These are phyloP conservation scores for Dryadomyces quercivorus DNA, from an alignment of 2,329 filamentous ascomycete species.

Conservation along the genomic window DNA sequence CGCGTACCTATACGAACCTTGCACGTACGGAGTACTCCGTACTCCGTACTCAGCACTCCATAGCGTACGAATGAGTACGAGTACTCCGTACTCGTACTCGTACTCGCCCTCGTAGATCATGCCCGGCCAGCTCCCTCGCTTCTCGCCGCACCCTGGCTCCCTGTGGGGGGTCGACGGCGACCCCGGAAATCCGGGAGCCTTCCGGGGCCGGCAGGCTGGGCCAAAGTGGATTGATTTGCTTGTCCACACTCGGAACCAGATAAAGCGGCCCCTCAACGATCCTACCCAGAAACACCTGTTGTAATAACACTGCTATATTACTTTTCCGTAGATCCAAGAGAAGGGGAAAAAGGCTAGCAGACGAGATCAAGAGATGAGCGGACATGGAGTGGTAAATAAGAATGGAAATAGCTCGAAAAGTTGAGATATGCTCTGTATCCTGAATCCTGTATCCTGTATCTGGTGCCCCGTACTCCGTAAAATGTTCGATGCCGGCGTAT, in stretches of 20 bases:
- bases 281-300: background rate
- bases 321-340: background rate
- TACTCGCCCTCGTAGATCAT: background rate
- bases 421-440: no score
- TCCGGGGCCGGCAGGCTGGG: background rate
- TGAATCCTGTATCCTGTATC: no score
- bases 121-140: background rate
- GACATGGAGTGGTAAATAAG: no score
- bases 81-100: no score
- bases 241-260: background rate
- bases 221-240: background rate
- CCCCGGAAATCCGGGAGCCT: background rate
- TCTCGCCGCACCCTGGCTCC: background rate
- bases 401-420: no score
- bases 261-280: background rate
- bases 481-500: no score
- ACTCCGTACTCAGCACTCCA: no score
- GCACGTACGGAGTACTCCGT: no score
- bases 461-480: no score
- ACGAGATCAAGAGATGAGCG: background rate
- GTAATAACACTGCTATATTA: background rate
- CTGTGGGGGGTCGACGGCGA: background rate
- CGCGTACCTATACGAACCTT: no score
- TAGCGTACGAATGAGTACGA: no score
- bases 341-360: background rate